Evolutionary conservation across 208 protist genomes (phyloP).

Genomic region (Leishmania guyanensis): DNA sequence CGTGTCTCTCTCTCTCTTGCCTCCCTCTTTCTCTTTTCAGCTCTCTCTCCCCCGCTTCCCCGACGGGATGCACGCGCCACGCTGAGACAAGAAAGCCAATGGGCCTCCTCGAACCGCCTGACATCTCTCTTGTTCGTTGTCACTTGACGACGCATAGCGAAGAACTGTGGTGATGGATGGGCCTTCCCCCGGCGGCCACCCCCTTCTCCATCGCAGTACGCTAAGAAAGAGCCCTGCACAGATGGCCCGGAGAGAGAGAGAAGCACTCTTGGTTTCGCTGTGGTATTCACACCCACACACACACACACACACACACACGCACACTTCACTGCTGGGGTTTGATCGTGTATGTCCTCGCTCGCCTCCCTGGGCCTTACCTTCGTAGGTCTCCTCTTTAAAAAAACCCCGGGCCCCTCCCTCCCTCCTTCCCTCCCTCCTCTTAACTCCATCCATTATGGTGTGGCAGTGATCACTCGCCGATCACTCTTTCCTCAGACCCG

Average conservation of each 20-base stretch:
- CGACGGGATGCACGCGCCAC: not conserved
- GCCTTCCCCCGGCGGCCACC: not conserved
- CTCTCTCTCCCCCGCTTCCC: not conserved
- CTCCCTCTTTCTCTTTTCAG: not conserved
- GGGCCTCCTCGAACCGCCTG: not conserved
- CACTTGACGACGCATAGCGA: not conserved
- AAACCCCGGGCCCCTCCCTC: not conserved
- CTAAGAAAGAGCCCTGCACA: not conserved
- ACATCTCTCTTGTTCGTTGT: slow-evolving; percentile 21
- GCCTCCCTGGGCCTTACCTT: not conserved
- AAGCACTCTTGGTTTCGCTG: too few species aligned
- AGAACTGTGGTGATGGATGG: not conserved
- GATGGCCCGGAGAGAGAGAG: not conserved
- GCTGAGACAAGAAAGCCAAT: not conserved
- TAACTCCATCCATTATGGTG: not conserved
- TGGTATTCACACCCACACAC: too few species aligned
- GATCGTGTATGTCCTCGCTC: not conserved
- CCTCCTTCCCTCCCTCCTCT: not conserved
- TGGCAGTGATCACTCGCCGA: not conserved
- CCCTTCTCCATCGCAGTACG: not conserved
- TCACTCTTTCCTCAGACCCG: not conserved
- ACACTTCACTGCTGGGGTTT: not conserved
- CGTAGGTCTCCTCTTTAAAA: not conserved
- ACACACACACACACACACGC: not conserved
- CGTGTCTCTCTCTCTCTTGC: not conserved